Evolutionary conservation across 2,329 filamentous ascomycete genomes (phyloP).

Genomic region (Cladosporium cucumerinum): DNA sequence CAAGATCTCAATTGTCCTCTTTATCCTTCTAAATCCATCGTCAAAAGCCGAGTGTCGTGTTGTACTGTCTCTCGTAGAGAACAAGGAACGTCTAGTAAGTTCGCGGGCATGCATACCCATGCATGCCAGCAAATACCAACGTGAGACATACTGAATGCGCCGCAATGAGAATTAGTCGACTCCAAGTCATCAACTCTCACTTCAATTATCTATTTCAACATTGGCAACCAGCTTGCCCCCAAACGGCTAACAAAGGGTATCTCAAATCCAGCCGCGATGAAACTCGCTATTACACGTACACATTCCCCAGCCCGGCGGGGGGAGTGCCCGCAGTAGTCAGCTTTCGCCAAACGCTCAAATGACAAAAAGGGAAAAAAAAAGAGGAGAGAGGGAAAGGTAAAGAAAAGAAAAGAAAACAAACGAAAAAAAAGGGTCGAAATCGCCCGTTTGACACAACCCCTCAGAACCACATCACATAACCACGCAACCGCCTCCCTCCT

Average conservation of each 20-base stretch:
- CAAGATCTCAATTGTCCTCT: too few relatives aligned
- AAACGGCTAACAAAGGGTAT: slow-evolving; percentile 1
- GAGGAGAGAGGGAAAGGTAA: not conserved
- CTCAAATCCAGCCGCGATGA: slow-evolving; percentile 1
- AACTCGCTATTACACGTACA: not conserved
- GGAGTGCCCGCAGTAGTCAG: not conserved
- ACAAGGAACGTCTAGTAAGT: too few relatives aligned
- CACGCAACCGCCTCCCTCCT: not conserved
- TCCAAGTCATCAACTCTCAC: not conserved
- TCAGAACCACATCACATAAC: not conserved
- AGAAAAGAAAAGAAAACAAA: not conserved
- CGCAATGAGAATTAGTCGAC: not conserved
- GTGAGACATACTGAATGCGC: too few relatives aligned
- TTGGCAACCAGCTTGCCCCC: not conserved
- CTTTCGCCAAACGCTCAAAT: not conserved
- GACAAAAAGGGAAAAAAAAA: not conserved
- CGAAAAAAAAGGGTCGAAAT: not conserved
- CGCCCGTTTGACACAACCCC: not conserved
- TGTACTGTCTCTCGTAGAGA: too few relatives aligned
- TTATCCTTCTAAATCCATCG: too few relatives aligned
- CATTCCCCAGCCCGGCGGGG: too few relatives aligned
- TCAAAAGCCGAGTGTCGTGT: too few relatives aligned
- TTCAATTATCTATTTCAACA: not conserved
- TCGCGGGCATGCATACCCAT: too few relatives aligned
- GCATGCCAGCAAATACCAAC: too few relatives aligned